A percentile compares a stretch with the other conserved stretches of the same genome.
phyloP scores from a whole-genome alignment of 768 basidiomycete genomes.

The Termitomyces sp. region DNA sequence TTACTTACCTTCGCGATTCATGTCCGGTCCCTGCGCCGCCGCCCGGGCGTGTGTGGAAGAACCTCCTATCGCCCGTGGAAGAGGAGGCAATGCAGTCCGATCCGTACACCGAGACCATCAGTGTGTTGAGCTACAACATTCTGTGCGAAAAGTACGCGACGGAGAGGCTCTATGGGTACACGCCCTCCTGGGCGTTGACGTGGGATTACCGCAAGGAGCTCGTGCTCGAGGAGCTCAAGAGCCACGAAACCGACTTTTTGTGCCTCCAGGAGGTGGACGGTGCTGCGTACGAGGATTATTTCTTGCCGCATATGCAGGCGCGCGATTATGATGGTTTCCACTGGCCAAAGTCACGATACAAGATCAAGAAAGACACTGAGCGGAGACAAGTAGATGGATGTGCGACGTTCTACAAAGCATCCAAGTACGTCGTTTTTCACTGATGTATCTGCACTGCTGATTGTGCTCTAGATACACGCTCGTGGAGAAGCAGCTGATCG shows the following conservation, averaged over 20 bases:
- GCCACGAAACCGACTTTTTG: conserved; percentile 82
- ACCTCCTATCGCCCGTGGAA: conserved; percentile 55
- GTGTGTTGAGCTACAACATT: conserved; percentile 88
- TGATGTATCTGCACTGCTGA: conserved; percentile 9
- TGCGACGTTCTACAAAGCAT: conserved; percentile 91
- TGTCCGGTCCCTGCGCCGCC: conserved; percentile 80
- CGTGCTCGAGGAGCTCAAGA: conserved; percentile 81
- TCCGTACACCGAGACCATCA: conserved; percentile 71
- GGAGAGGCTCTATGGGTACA: conserved; percentile 89
- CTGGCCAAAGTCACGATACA: conserved; percentile 89
- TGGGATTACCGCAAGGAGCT: conserved; percentile 93
- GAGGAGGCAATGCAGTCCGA: conserved; percentile 60
- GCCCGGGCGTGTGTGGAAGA: conserved; percentile 76
- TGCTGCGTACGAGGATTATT: conserved; percentile 89
- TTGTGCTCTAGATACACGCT: conserved; percentile 68
- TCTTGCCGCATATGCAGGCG: conserved; percentile 65
- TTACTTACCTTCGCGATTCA: conserved; percentile 91
- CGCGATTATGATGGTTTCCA: conserved; percentile 89
- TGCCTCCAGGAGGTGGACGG: conserved; percentile 96
- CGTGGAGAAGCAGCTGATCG: conserved; percentile 90
- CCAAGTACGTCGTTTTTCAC: conserved; percentile 57
- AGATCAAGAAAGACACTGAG: conserved; percentile 89
- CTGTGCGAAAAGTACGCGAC: conserved; percentile 91
- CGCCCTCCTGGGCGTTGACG: conserved; percentile 92
- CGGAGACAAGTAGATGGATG: conserved; percentile 91